Percentiles rank a stretch among this genome's conserved stretches.
phyloP scores from a whole-genome alignment of 805 yeast species.

The Komagataella populi region DNA sequence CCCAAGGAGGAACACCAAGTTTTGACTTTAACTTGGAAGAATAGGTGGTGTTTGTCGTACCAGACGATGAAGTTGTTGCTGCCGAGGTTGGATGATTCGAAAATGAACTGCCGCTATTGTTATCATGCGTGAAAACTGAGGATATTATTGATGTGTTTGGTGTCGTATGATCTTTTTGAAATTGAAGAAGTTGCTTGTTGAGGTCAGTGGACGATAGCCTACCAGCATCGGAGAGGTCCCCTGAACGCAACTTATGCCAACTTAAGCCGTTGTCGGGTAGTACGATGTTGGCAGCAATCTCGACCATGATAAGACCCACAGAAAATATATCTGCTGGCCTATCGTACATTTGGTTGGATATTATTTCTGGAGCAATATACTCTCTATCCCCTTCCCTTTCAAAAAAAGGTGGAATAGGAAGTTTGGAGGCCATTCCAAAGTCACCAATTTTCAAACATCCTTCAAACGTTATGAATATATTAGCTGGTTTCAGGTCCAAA shows the following conservation, averaged over 20 bases:
- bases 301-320: slow-evolving; percentile 86
- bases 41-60: background rate
- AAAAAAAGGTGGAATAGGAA: slow-evolving; percentile 58
- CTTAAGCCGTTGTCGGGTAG: slow-evolving; percentile 93
- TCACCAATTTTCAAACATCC: slow-evolving; percentile 92
- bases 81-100: slow-evolving; percentile 11
- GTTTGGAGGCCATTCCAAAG: slow-evolving; percentile 83
- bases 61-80: background rate
- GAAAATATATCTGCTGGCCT: slow-evolving; percentile 92
- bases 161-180: background rate
- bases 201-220: slow-evolving; percentile 63
- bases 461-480: slow-evolving; percentile 86
- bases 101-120: background rate
- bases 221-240: slow-evolving; percentile 93
- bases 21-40: slow-evolving; percentile 4
- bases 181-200: slow-evolving; percentile 9
- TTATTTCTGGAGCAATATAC: slow-evolving; percentile 94
- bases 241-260: slow-evolving; percentile 92
- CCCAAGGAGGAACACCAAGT: slow-evolving; percentile 57
- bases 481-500: slow-evolving; percentile 90
- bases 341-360: slow-evolving; percentile 69
- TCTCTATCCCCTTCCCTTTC: slow-evolving; percentile 97
- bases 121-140: background rate
- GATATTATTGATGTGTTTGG: background rate
- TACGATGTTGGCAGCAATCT: slow-evolving; percentile 89